Percentiles rank a stretch among this genome's conserved stretches.
Conservation (phyloP, 2,329 filamentous ascomycete genomes). For the Epichloe brachyelytri region DNA sequence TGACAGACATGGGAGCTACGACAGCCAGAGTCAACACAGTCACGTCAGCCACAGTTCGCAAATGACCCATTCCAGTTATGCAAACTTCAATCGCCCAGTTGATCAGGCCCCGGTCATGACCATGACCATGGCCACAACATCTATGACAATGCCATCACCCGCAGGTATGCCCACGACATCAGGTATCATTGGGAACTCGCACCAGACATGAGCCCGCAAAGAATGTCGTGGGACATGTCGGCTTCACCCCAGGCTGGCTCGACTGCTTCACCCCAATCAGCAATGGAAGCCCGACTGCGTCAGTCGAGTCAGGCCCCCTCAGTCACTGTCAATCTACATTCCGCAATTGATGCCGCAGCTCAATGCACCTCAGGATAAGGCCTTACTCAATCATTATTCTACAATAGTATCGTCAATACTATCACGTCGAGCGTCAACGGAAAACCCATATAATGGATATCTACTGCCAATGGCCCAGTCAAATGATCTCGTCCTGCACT, state of each 20-base stretch:
- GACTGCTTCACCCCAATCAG: constrained; percentile 14
- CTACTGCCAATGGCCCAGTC: constrained; percentile 20
- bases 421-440: constrained; percentile 15
- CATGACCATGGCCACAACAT: constrained; percentile 4
- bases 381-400: constrained; percentile 21
- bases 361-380: constrained; percentile 16
- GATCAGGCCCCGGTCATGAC: constrained; percentile 4
- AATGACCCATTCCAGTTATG: neutral
- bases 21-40: constrained; percentile 8
- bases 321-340: constrained; percentile 16
- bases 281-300: constrained; percentile 12
- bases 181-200: constrained; percentile 6
- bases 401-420: constrained; percentile 21
- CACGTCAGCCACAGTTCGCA: constrained; percentile 3
- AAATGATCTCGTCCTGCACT: constrained; percentile 21
- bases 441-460: constrained; percentile 20
- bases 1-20: constrained; percentile 8
- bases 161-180: constrained; percentile 3
- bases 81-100: constrained; percentile 2
- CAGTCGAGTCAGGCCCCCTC: constrained; percentile 8
- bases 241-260: constrained; percentile 12
- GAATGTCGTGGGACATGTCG: constrained; percentile 12
- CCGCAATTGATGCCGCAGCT: constrained; percentile 19
- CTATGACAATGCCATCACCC: constrained; percentile 4
- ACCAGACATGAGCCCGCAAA: constrained; percentile 10